phyloP scores from a whole-genome alignment of 164 flowering plant species.

The Chimonanthus salicifolius region DNA sequence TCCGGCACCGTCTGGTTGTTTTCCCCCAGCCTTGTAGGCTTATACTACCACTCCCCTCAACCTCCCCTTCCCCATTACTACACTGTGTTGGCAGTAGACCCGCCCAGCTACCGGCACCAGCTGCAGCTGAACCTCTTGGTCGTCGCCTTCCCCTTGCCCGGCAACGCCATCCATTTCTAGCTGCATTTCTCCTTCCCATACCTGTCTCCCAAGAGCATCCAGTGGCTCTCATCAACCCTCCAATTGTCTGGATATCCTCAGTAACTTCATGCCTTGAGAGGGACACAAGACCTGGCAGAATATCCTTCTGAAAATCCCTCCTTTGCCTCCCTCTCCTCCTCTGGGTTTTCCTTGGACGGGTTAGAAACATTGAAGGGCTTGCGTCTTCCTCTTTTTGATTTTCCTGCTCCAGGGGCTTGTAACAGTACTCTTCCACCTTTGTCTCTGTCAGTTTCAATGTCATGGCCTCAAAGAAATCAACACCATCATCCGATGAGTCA shows the following conservation, averaged over 20 bases:
- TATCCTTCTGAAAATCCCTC: constrained; percentile 94
- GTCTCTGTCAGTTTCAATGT: constrained; percentile 59
- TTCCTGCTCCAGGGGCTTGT: constrained; percentile 43
- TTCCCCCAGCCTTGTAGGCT: constrained; percentile 90
- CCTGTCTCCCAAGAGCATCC: constrained; percentile 72
- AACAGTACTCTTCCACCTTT: constrained; percentile 57
- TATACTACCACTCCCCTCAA: constrained; percentile 51
- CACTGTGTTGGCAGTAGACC: constrained; percentile 37
- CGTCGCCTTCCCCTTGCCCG: constrained; percentile 52
- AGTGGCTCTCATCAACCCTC: constrained; percentile 67
- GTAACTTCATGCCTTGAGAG: constrained; percentile 89
- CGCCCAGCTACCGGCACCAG: constrained; percentile 8
- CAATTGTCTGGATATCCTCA: constrained; percentile 75
- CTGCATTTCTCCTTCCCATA: constrained; percentile 48
- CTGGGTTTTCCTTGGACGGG: constrained; percentile 62
- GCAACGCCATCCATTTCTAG: constrained; percentile 39
- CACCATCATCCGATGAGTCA: constrained; percentile 21
- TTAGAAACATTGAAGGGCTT: constrained; percentile 19
- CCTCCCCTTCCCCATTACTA: constrained; percentile 35
- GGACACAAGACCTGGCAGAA: constrained; percentile 80
- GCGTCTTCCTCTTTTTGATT: constrained; percentile 38
- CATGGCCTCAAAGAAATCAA: constrained; percentile 80
- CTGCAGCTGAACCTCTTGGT: constrained; percentile 17
- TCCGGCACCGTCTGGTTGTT: constrained; percentile 76
- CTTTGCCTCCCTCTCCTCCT: constrained; percentile 81